Percentiles rank a stretch among this genome's conserved stretches.
Evolutionary conservation across 176 grass and related monocot species (phyloP).

Genomic region (Zea luxurians): DNA sequence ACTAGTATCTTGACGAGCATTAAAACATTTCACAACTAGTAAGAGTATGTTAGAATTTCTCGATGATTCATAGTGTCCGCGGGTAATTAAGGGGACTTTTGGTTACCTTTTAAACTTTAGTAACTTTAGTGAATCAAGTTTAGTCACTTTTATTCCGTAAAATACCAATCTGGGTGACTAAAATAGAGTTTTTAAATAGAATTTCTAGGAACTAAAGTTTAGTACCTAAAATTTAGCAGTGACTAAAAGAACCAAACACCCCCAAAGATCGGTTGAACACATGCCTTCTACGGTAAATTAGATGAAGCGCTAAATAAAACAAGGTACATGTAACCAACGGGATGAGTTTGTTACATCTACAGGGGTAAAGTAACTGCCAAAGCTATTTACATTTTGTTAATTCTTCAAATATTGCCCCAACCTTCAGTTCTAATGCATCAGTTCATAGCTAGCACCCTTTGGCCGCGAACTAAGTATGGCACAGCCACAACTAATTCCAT

Average conservation of each 20-base stretch:
- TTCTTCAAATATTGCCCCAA: conserved; percentile 26
- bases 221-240: too few species aligned
- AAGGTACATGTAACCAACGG: conserved; percentile 1
- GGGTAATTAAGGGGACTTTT: background rate
- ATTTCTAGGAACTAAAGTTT: too few species aligned
- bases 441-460: conserved; percentile 12
- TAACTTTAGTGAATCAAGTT: too few species aligned
- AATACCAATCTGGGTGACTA: too few species aligned
- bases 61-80: background rate
- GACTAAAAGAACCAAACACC: too few species aligned
- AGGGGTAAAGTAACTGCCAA: conserved; percentile 7
- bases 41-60: background rate
- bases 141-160: too few species aligned
- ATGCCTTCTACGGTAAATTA: conserved; percentile 7
- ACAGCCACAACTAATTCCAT: conserved; percentile 25
- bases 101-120: too few species aligned
- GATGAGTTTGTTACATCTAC: background rate
- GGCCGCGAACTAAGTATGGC: conserved; percentile 26
- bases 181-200: too few species aligned
- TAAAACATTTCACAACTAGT: background rate
- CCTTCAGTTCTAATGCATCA: conserved; percentile 21
- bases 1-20: background rate
- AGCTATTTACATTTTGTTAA: conserved; percentile 45
- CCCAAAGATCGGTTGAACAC: background rate
- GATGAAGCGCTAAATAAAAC: conserved; percentile 20